Base-by-base conservation (phyloP, 2,329 filamentous ascomycete genomes). In the Hysterium pulicare region DNA sequence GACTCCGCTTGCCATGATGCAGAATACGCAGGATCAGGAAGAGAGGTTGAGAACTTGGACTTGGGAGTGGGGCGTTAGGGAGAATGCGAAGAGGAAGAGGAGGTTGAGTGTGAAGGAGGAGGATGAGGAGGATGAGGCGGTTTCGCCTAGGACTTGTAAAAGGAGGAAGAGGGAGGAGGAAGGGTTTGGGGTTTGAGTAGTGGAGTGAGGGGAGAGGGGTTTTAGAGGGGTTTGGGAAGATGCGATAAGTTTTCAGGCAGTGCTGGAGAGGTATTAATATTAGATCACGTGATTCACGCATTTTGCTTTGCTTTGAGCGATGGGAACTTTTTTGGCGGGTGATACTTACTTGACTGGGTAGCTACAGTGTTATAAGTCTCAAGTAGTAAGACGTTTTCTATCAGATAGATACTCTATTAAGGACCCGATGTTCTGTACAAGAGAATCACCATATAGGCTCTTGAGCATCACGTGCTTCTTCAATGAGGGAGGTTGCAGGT, bases 101-200 rank as follows among this genome's bases (percentile, higher is more conserved):
- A 28, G 24, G 24, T 7, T 7, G 8, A 28, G 24, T 7, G 24
- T 7, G 24, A 28, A 13, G 7, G 24, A 13, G 24, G 24, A 28
- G 24, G 7, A 13, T 28, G 7, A n/a, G 24, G 13, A 13, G 7
- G 24, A 13, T 7, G 24, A 28, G 24, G 7, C 8, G 7, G 7
- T 28, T 7, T 28, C 24, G 24, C 24, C 24, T 28, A 28, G 13
- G 24, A 8, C 8, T 28, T 28, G 7, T 28, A 13, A 7, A 4
- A 41, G 40, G 33, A 33, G 42, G 5, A 45, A 41, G 16, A 11
- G 30, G 22, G 15, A 20, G 21, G 10, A 19, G 10, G 24, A 11
- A 9, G 38, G 26, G 16, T 4, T 23, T 8, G 19, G 36, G 7
- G 24, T 13, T 28, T 28, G 24, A 28, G 24, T 28, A 8, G 24